A percentile compares a stretch with the other conserved stretches of the same genome.
Conservation (phyloP, 371 early-diverging fungal species). For the Actinomortierella wolfii region DNA sequence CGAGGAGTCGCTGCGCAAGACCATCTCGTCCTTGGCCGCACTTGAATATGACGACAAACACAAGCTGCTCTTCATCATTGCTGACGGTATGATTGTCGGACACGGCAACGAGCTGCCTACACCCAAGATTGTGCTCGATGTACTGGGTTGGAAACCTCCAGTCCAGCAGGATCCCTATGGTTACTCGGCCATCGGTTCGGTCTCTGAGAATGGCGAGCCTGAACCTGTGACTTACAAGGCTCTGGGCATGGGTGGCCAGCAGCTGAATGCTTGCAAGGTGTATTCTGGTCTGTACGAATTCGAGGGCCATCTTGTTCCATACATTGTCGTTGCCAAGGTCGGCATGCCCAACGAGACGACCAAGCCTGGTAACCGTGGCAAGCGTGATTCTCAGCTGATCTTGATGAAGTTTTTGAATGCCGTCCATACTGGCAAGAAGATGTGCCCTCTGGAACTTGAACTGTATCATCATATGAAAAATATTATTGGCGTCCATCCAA, state of each 20-base stretch:
- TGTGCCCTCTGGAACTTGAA: constrained; percentile 92
- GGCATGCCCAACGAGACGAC: constrained; percentile 79
- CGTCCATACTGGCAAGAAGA: constrained; percentile 88
- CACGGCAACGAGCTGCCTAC: constrained; percentile 97
- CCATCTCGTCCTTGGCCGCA: constrained; percentile 92
- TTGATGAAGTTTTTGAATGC: constrained; percentile 98
- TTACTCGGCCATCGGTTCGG: too few relatives aligned
- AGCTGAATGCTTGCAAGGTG: constrained; percentile 96
- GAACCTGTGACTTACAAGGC: constrained; percentile 92
- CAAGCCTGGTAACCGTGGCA: constrained; percentile 96
- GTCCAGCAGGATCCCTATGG: too few relatives aligned
- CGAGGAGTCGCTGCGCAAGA: constrained; percentile 88
- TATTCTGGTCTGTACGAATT: constrained; percentile 96
- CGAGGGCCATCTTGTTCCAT: constrained; percentile 90
- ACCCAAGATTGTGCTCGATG: constrained; percentile 94
- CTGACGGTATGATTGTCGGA: constrained; percentile 94
- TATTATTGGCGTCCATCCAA: constrained; percentile 87
- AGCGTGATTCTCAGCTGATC: constrained; percentile 99
- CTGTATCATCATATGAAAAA: constrained; percentile 93
- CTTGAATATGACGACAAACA: constrained; percentile 93
- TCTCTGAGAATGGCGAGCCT: constrained; percentile 64
- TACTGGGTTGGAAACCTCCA: constrained; percentile 84
- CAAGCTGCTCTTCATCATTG: constrained; percentile 91
- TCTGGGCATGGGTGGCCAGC: constrained; percentile 85
- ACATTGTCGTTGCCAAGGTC: constrained; percentile 94